Evolutionary conservation across 768 basidiomycete genomes (phyloP).

Genomic region (Hygrophoropsis aurantiaca): DNA sequence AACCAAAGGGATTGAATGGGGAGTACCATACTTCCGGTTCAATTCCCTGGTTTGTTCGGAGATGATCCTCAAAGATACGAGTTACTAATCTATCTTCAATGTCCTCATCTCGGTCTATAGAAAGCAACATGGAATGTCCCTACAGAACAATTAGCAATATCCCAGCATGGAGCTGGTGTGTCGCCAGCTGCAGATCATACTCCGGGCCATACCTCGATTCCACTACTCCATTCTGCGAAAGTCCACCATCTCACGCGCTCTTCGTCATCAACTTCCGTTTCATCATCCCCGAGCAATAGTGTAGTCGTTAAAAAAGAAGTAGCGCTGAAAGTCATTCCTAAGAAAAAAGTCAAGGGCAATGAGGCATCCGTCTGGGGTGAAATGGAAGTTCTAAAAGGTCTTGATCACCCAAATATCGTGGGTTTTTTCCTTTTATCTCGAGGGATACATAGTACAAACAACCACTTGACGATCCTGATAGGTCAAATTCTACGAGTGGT

Average conservation of each 20-base stretch:
- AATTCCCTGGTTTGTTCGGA: no score
- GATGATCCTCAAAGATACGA: no score
- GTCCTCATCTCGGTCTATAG: no score
- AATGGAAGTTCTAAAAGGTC: constrained; percentile 87
- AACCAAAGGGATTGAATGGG: no score
- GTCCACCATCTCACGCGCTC: constrained; percentile 22
- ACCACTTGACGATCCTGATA: constrained; percentile 27
- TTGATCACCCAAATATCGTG: constrained; percentile 92
- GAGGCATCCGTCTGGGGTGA: constrained; percentile 88
- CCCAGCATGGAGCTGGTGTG: constrained; percentile 58
- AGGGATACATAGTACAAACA: no score
- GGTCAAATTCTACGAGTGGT: constrained; percentile 97
- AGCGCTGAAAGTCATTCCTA: constrained; percentile 87
- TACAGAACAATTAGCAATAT: constrained; percentile 51
- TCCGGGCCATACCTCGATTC: constrained; percentile 25
- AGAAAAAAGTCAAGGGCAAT: constrained; percentile 94
- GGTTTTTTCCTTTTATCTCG: constrained; percentile 31
- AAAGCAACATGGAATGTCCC: constrained; percentile 80
- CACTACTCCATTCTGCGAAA: constrained; percentile 24
- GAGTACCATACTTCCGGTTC: no score
- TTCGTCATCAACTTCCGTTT: constrained; percentile 23
- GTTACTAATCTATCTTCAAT: no score
- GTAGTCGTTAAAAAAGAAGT: constrained; percentile 62
- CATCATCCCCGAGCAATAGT: constrained; percentile 18
- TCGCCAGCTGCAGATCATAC: constrained; percentile 22